These are phyloP conservation scores for Coprinopsis marcescibilis DNA, from an alignment of 768 basidiomycete genomes.

Conservation along the genomic window DNA sequence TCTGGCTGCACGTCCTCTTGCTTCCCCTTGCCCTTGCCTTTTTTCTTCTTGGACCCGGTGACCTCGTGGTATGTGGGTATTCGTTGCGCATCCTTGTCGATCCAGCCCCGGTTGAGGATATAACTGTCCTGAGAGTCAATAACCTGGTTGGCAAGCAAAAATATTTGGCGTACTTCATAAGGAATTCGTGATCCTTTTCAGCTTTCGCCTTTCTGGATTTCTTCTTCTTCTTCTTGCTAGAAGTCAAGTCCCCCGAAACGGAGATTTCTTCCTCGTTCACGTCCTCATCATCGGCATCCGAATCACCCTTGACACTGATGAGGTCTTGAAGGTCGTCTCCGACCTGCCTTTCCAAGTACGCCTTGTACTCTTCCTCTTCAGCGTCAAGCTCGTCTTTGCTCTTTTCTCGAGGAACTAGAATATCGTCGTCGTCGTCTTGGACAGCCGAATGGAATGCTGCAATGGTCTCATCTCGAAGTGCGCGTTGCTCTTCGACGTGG, in stretches of 20 bases:
- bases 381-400: conserved; percentile 68
- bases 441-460: conserved; percentile 64
- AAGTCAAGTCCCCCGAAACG: no score
- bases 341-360: conserved; percentile 76
- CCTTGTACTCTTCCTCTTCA: conserved; percentile 83
- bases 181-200: conserved; percentile 78
- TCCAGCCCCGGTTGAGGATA: conserved; percentile 96
- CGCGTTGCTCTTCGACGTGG: conserved; percentile 72
- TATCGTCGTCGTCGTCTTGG: conserved; percentile 50
- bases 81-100: conserved; percentile 68
- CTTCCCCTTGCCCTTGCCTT: conserved; percentile 26
- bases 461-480: conserved; percentile 76
- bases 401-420: conserved; percentile 71
- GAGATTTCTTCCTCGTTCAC: conserved; percentile 13
- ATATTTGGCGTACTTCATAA: conserved; percentile 60
- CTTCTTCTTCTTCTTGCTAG: conserved; percentile 38
- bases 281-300: conserved; percentile 19
- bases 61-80: conserved; percentile 86
- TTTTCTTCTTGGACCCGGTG: conserved; percentile 32
- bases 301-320: conserved; percentile 48
- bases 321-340: conserved; percentile 64
- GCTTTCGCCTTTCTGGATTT: conserved; percentile 42
- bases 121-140: no score
- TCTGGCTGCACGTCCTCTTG: conserved; percentile 22
- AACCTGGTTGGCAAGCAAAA: background rate